Evolutionary conservation across 345 rosid species (phyloP), one percentile per base, ranked within the genome.

Genomic region (Salix brachista): DNA sequence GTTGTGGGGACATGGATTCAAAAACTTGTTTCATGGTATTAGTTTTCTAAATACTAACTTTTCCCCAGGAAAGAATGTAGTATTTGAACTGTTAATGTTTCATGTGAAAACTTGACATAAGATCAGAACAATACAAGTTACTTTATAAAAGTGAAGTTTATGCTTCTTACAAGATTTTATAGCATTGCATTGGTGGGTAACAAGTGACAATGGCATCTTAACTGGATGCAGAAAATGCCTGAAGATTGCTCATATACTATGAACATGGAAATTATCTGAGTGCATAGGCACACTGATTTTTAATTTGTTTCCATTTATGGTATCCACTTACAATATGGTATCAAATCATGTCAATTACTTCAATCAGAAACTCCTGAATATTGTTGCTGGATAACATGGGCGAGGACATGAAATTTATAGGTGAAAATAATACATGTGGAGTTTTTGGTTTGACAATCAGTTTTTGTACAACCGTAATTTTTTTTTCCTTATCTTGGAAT

Each of bases 1-100:
- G 28, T 28, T 67, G 5, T 32, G 69, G 68, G 56, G 60, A 23
- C 54, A 46, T 62, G 75, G 61, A 56, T 70, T 77, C 25, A 56
- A 46, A 68, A 23, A 52, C 72, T 54, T 19, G 58, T 21, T n/a
- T 16, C 58, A 30, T 44, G 41, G 19, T 46, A 25, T 25, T 39
- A 5, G 6, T 13, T 3, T 30, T 1, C 56, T 41, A 4, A 58
- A 19, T 8, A n/a, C 17, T 37, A 5, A 32, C n/a, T 46, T 3
- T 26, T 32, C n/a, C 25, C 19, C 7, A 8, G 17, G 30, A 66
- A 52, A n/a, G 8, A 23, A 14, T 34, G 25, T n/a, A 34, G 28
- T 50, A 44, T 14, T 12, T 17, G 7, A 46, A 14, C 67, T 34
- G 26, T 56, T 56, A n/a, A 56, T 56, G 26, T 46, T 11, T 46